Evolutionary conservation across 1,284 basidiomycete species (phyloP), one percentile per base, ranked within the genome.

Genomic region (Meira miltonrushii): DNA sequence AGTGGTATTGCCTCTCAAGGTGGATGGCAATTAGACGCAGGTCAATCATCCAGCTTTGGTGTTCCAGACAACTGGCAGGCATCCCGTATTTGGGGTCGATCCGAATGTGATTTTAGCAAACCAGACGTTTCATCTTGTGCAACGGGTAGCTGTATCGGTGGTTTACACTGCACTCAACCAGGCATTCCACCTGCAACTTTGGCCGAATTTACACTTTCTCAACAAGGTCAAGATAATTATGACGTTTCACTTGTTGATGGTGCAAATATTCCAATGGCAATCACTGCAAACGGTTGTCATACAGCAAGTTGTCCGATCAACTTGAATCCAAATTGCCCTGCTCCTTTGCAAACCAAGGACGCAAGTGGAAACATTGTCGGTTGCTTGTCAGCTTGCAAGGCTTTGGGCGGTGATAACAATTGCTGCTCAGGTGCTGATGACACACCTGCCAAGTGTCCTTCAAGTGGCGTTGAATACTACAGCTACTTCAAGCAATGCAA

Each of bases 111-210:
- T 48, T 64, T 64, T 48, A 50, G 47, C 19, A 61, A 52, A 50
- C 58, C 21, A 25, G 60, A 50, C 44, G 47, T 59, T 39, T 10
- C 39, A 23, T 54, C 61, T 11, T 64, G 61, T 37, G 40, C 21
- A 7, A 57, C 59, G 8, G 61, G 58, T 4, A 46, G 44, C 12
- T 74, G 73, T 65, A 72, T 76, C 58, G 85, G 85, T 38, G 85
- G 85, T 39, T 80, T 86, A 6, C 65, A 78, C 8, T 86, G 85
- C 59, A 81, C 82, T 65, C 67, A 78, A 8, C 67, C 71, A 53
- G 84, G 85, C 61, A 82, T 85, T 7, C 84, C 85, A 33, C 85
- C 85, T 55, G 85, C 83, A 5, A 82, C 82, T n/a, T 78, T 86
- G 23, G 85, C 84, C 5, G 84, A 86, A 66, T 86, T 81, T 74